Evolutionary conservation across 805 yeast species (phyloP).

Genomic region (Metschnikowia similis): DNA sequence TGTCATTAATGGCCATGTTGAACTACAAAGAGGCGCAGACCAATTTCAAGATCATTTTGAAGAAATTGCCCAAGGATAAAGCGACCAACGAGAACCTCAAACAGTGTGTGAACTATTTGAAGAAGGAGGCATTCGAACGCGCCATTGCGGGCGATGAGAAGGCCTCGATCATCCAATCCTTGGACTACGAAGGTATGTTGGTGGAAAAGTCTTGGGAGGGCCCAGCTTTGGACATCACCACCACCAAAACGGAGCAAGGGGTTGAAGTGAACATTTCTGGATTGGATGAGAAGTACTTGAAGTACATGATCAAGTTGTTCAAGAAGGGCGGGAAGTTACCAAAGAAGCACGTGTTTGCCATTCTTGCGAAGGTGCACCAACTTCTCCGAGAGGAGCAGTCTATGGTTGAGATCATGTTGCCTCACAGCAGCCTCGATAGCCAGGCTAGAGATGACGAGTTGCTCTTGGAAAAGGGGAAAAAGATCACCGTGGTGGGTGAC

Average conservation of each 20-base stretch:
- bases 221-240: constrained; percentile 44
- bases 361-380: constrained; percentile 66
- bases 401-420: constrained; percentile 62
- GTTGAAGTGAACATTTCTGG: constrained; percentile 32
- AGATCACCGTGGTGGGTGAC: constrained; percentile 89
- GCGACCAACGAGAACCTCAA: constrained; percentile 59
- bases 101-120: constrained; percentile 61
- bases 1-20: constrained; percentile 70
- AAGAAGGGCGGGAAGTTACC: constrained; percentile 70
- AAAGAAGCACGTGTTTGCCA: constrained; percentile 78
- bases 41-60: constrained; percentile 63
- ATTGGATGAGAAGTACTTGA: constrained; percentile 53
- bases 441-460: constrained; percentile 20
- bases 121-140: constrained; percentile 73
- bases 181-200: constrained; percentile 46
- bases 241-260: constrained; percentile 22
- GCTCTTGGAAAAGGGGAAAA: constrained; percentile 29
- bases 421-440: constrained; percentile 24
- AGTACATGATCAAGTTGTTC: constrained; percentile 65
- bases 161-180: constrained; percentile 41
- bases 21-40: constrained; percentile 68
- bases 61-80: constrained; percentile 61
- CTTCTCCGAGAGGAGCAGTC: constrained; percentile 65
- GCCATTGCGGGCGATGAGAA: constrained; percentile 79
- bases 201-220: constrained; percentile 60